Conservation (phyloP, 768 basidiomycete genomes). For the Ramaria sp. region DNA sequence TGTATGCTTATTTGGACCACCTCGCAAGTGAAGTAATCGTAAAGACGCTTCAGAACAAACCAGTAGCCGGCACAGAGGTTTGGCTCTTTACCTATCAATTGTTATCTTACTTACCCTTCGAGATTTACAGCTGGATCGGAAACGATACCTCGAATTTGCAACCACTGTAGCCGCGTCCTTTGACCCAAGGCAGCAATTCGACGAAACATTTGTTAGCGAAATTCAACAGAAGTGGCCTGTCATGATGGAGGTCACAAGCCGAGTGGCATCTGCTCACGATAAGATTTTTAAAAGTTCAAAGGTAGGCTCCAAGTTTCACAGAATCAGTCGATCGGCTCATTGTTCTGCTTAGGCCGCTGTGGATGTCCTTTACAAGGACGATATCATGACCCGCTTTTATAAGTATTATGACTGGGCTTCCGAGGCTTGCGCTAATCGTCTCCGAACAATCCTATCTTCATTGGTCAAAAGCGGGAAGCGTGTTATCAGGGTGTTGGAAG, state of each 20-base stretch:
- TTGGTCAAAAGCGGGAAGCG: conserved; percentile 11
- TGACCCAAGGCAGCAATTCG: background rate
- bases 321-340: background rate
- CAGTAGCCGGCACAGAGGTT: background rate
- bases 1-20: conserved; percentile 1
- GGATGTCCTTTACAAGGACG: conserved; percentile 13
- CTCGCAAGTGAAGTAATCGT: background rate
- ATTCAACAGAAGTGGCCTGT: background rate
- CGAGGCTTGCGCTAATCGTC: background rate
- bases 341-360: conserved; percentile 10
- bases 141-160: conserved; percentile 1
- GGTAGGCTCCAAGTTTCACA: background rate
- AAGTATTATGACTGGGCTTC: conserved; percentile 12
- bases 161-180: background rate
- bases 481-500: conserved; percentile 14
- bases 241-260: conserved; percentile 3
- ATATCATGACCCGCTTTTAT: conserved; percentile 13
- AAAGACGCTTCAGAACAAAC: background rate
- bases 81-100: background rate
- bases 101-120: background rate
- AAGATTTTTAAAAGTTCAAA: conserved; percentile 3
- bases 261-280: background rate
- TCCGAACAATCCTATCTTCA: conserved; percentile 9
- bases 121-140: background rate
- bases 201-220: background rate